Evolutionary conservation across 345 rosid genomes (phyloP).

Genomic region (Microcos paniculata): DNA sequence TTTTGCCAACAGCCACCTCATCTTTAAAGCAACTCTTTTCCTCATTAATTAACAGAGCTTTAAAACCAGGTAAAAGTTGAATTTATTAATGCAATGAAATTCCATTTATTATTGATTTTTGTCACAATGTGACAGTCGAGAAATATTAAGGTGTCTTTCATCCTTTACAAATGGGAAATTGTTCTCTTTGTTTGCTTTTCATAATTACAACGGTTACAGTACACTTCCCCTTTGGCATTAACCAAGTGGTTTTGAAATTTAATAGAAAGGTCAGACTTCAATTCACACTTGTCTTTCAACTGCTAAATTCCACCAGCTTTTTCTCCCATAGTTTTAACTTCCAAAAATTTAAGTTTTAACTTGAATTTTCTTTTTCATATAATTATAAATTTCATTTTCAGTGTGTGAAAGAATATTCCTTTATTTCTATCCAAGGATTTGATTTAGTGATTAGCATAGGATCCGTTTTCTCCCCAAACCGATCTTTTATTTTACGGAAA

Average conservation of each 20-base stretch:
- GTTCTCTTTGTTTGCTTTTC: background rate
- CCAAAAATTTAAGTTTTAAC: background rate
- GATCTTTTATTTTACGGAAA: too few relatives aligned
- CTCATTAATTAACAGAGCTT: too few relatives aligned
- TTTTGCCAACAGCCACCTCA: too few relatives aligned
- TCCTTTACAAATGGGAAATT: background rate
- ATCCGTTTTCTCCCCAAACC: too few relatives aligned
- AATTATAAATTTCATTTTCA: too few relatives aligned
- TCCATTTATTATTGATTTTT: background rate
- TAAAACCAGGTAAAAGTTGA: too few relatives aligned
- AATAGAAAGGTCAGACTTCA: background rate
- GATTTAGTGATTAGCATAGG: too few relatives aligned
- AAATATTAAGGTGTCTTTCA: too few relatives aligned
- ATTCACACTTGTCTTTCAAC: background rate
- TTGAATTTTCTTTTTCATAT: background rate
- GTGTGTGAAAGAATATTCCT: background rate
- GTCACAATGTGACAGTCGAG: background rate
- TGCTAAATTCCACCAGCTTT: background rate
- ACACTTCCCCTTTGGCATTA: background rate
- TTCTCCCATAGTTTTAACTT: background rate
- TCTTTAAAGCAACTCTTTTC: too few relatives aligned
- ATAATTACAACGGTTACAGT: constrained; percentile 6
- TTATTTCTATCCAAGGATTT: background rate
- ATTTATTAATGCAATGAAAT: background rate
- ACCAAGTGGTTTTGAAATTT: background rate